A percentile compares a stretch with the other conserved stretches of the same genome.
Conservation (phyloP, 257 asterid species). For the Rhazya stricta region DNA sequence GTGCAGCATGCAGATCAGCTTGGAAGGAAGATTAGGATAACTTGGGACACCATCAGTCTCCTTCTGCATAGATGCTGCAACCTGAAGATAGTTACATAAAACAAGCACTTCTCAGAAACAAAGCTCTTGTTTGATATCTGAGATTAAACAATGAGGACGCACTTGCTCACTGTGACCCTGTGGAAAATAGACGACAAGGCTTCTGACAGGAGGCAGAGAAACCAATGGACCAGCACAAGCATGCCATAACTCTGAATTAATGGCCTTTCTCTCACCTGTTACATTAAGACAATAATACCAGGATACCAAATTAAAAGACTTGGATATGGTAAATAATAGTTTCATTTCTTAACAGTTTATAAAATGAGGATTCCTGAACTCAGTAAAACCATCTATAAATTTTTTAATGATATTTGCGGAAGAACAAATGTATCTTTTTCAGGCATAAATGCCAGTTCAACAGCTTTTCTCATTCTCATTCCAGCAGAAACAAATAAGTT, state of each 20-base stretch:
- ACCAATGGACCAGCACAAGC: constrained; percentile 99
- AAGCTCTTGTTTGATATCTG: neutral
- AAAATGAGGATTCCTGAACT: neutral
- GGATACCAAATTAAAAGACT: neutral
- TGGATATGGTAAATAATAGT: neutral
- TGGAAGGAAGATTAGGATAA: constrained; percentile 93
- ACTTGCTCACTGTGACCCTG: constrained; percentile 99
- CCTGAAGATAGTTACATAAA: constrained; percentile 37
- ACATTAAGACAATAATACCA: constrained; percentile 11
- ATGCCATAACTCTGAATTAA: constrained; percentile 97
- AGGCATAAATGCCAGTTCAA: neutral
- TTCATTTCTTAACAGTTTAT: neutral
- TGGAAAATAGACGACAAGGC: constrained; percentile 91
- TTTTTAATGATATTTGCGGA: neutral
- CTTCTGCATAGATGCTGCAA: constrained; percentile 97
- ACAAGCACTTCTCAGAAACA: constrained; percentile 1
- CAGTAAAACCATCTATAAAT: neutral
- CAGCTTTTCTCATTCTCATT: neutral
- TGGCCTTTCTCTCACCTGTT: constrained; percentile 69
- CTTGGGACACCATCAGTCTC: constrained; percentile 79
- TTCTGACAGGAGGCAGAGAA: constrained; percentile 90
- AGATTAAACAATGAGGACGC: constrained; percentile 23
- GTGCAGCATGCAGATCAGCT: constrained; percentile 82
- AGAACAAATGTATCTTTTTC: neutral
- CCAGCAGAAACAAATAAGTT: neutral